Base-by-base conservation (phyloP, 768 basidiomycete species). In the Auricularia cornea region DNA sequence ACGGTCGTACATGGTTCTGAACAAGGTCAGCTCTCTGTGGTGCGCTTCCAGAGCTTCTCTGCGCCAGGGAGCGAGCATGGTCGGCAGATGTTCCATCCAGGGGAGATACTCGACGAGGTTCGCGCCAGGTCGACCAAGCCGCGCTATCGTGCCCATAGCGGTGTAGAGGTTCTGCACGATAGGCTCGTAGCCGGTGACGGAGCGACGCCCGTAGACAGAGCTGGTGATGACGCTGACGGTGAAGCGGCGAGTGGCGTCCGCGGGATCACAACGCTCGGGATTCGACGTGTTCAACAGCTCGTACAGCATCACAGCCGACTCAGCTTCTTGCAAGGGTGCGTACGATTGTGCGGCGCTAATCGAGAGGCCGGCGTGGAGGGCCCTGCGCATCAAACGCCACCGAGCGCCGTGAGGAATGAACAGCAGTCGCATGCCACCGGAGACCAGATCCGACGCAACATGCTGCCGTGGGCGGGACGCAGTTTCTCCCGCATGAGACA, bases 31-130 rank as follows among this genome's bases (percentile, higher is more conserved):
- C 66, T 87, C 86, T 59, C 86, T 84, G 3, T 67, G 68, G 65
- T 87, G 86, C 59, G 84, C 85, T 3, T 76, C 72, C 62, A 80
- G 76, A 10, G 89, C 74, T 63, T 84, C 80, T n/a, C 79, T 77
- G 3, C 84, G 72, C 66, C 87, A 87, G 26, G 84, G 84, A 1
- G 88, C 87, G 26, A 89, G 70, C 68, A 69, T 62, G 81, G 83
- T 54, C 70, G 72, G 23, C 79, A 65, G 62, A 76, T 65, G 23
- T 48, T 48, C 44, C 6, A 48, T 5, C 44, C 44, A 48, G 0
- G 79, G 78, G 61, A 70, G 74, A 26, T 54, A 69, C 48, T 80
- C 78, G 23, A 79, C 70, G 18, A 74, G 59, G 48, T 74, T 63
- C 16, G 71, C 70, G 16, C 78, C 78, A 5, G 75, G 77, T 1